Base-by-base conservation (phyloP, 2,329 filamentous ascomycete genomes). In the Sporothrix globosa region DNA sequence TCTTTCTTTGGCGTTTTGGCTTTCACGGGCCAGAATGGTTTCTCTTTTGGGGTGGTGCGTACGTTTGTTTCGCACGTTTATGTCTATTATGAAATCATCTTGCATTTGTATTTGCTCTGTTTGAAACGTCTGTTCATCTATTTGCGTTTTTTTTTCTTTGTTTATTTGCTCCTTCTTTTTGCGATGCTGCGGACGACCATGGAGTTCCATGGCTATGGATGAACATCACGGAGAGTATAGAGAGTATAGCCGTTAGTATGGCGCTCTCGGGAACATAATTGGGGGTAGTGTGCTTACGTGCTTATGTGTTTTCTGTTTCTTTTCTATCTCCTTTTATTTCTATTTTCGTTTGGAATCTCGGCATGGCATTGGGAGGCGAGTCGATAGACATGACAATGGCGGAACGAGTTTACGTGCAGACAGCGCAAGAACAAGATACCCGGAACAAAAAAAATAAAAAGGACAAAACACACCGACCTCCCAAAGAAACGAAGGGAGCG, bases 341-440 rank as follows among this genome's bases (percentile, higher is more conserved):
- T 41, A 41, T 63, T 46, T 63, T 14, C 14, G n/a, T 63, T 41
- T 41, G 53, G 53, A 14, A 30, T 34, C 27, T 56, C 53, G 54
- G 54, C 48, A n/a, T 50, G 48, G 19, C 48, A 50, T 9, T 44
- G 13, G 7, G 48, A 19, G 48, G 3, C 14, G 48, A 50, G 48
- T 50, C 48, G n/a, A 50, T 44, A 50, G 48, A 27, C 53, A 60
- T 21, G 54, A 41, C 54, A 44, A 24, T 21, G 58, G 39, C 34
- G 58, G 34, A 48, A 52, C 46, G 30, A 46, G 44, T 66, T 52
- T 24, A 17, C 17, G 27, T 24, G 46, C 27, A 27, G 24, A 17
- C 63, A 39, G 10, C 17, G 19, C 63, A 21, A 52, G 41, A 52
- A 52, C 27, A 66, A 66, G 46, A 66, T 66, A 66, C 63, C 63